Conservation (phyloP, 2,329 filamentous ascomycete species). For the Calonectria hawksworthii region DNA sequence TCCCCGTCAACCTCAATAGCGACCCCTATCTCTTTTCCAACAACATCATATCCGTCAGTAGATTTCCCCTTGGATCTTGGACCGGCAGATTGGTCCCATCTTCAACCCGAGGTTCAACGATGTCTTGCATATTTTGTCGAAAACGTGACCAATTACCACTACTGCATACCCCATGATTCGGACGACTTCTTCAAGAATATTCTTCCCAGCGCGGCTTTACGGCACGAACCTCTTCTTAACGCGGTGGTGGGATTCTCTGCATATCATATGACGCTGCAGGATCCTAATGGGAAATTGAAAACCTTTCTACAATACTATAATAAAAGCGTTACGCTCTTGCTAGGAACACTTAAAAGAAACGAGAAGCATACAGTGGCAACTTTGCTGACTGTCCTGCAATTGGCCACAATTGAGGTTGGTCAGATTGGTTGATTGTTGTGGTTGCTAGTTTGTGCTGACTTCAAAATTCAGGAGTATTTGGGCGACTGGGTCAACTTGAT, state of each 20-base stretch:
- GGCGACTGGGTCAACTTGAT: conserved; percentile 96
- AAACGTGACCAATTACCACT: conserved; percentile 85
- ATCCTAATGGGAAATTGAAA: conserved; percentile 79
- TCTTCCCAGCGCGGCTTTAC: conserved; percentile 79
- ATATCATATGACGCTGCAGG: conserved; percentile 83
- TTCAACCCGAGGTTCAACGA: conserved; percentile 79
- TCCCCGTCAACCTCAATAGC: conserved; percentile 67
- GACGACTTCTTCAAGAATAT: conserved; percentile 80
- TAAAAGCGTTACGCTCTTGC: conserved; percentile 83
- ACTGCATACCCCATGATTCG: conserved; percentile 80
- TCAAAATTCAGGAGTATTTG: conserved; percentile 80
- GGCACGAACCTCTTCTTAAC: conserved; percentile 84
- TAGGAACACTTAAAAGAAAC: conserved; percentile 78
- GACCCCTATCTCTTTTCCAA: conserved; percentile 50
- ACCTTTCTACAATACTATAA: conserved; percentile 94
- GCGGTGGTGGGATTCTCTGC: conserved; percentile 90
- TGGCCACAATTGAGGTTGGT: conserved; percentile 90
- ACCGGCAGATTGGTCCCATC: conserved; percentile 66
- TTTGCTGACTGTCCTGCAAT: conserved; percentile 88
- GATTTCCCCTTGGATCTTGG: conserved; percentile 44
- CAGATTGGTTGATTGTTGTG: background rate
- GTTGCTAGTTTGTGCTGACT: conserved; percentile 29
- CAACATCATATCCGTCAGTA: conserved; percentile 42
- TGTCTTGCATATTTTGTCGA: conserved; percentile 85
- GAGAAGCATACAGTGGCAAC: conserved; percentile 81